Evolutionary conservation across 2,329 filamentous ascomycete species (phyloP), one percentile per base, ranked within the genome.

Genomic region (Aspergillus transmontanensis): DNA sequence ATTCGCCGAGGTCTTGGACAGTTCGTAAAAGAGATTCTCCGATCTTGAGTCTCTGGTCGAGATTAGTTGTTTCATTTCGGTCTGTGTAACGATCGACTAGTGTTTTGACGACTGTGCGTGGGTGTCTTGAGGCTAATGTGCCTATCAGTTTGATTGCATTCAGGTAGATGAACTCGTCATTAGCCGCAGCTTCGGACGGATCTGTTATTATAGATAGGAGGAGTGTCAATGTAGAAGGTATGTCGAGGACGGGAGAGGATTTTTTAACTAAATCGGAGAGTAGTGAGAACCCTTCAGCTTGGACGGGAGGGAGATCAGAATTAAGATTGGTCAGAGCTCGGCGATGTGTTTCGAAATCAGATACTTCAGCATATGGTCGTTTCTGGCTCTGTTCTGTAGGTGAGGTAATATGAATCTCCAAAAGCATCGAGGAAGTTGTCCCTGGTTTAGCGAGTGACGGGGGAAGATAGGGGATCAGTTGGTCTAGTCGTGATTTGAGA

Each of bases 101-200:
- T 1, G 74, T 76, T 63, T 77, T 79, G 14, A 80, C 57, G 2
- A 79, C 77, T 5, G 79, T 81, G 46, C 72, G 75, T 14, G 79
- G 79, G 63, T 81, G 79, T 30, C 72, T 73, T 4, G 79, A 78
- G 16, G 79, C 78, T 12, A 81, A 62, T 11, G 70, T 73, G 10
- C 78, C 78, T 26, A 81, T 75, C 7, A 78, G 66, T 51, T 79
- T 81, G 58, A 81, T 79, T 28, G 78, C 79, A 51, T 79, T 79
- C 6, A 81, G 69, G 57, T 81, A 81, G 55, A 80, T 74, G 60
- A 79, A 81, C 65, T 81, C 79, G 53, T 81, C 79, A 21, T 74
- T 76, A 19, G 71, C 67, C 1, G 69, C 62, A 9, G 72, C 64
- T 57, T 74, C 74, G 0, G 75, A 75, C 12, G 71, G 66, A 54